Conservation (phyloP, 352 stramenopile species). For the Pythium diclinum region DNA sequence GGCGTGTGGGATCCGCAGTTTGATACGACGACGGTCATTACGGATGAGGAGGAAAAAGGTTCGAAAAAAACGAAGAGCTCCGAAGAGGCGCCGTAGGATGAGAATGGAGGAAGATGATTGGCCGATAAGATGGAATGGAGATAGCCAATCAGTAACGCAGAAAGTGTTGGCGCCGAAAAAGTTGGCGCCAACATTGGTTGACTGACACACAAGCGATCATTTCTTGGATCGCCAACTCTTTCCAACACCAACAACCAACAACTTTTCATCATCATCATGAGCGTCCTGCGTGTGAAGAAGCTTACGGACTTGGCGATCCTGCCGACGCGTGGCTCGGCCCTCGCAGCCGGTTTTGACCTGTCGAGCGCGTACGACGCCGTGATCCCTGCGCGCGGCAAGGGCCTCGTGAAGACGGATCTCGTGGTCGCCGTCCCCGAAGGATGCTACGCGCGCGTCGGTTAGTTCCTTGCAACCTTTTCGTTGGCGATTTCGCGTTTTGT, state of each 20-base stretch:
- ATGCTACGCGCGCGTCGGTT: conserved; percentile 94
- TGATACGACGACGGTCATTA: too few relatives aligned
- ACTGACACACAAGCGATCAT: not conserved
- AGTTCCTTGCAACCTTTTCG: not conserved
- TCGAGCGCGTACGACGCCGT: conserved; percentile 83
- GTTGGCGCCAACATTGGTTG: conserved; percentile 7
- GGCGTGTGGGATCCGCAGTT: too few relatives aligned
- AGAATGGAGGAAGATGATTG: too few relatives aligned
- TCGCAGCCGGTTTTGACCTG: conserved; percentile 84
- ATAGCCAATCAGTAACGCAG: too few relatives aligned
- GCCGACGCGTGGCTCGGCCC: conserved; percentile 65
- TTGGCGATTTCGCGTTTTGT: conserved; percentile 4
- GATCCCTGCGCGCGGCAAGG: conserved; percentile 91
- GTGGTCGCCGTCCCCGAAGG: conserved; percentile 92
- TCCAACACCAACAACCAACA: not conserved
- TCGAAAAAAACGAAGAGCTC: too few relatives aligned
- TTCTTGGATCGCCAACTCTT: not conserved
- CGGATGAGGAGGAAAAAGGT: too few relatives aligned
- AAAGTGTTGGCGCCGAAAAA: too few relatives aligned
- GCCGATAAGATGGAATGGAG: too few relatives aligned
- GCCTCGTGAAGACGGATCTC: conserved; percentile 96
- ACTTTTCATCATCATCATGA: conserved; percentile 1
- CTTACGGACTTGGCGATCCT: conserved; percentile 78
- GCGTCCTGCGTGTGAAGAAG: conserved; percentile 81
- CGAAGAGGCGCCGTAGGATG: too few relatives aligned